Percentiles rank a stretch among this genome's conserved stretches.
Evolutionary conservation across 768 basidiomycete species (phyloP).

Genomic region (Psilocybe cyanescens): DNA sequence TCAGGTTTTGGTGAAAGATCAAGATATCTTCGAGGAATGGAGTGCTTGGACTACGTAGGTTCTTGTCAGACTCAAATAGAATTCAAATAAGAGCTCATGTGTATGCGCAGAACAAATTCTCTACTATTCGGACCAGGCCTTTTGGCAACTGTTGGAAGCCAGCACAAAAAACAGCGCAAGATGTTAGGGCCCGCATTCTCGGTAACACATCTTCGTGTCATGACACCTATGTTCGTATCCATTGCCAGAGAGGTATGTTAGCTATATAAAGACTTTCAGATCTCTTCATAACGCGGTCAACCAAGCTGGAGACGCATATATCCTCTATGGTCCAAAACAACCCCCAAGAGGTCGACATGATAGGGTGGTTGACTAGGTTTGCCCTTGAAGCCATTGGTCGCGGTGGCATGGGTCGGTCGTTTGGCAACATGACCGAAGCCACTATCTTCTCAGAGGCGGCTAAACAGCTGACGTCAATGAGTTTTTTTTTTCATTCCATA

Average conservation of each 20-base stretch:
- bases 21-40: not conserved
- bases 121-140: conserved; percentile 3
- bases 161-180: conserved; percentile 11
- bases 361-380: conserved; percentile 2
- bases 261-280: not conserved
- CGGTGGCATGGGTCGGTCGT: conserved; percentile 3
- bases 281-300: not conserved
- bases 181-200: conserved; percentile 8
- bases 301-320: not conserved
- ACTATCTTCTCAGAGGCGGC: conserved; percentile 2
- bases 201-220: conserved; percentile 8
- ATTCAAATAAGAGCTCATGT: not conserved
- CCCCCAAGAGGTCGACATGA: conserved; percentile 4
- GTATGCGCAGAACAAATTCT: not conserved
- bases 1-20: not conserved
- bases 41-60: not conserved
- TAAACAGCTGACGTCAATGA: conserved; percentile 4
- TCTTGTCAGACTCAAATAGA: not conserved
- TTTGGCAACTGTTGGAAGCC: conserved; percentile 5
- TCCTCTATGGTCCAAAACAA: not conserved
- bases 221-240: conserved; percentile 7
- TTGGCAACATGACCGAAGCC: conserved; percentile 6
- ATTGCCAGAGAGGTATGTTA: conserved; percentile 6
- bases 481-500: not conserved
- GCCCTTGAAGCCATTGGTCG: conserved; percentile 8